These are phyloP conservation scores for Aspergillus ibericus DNA, from an alignment of 2,329 filamentous ascomycete species.

Conservation along the genomic window DNA sequence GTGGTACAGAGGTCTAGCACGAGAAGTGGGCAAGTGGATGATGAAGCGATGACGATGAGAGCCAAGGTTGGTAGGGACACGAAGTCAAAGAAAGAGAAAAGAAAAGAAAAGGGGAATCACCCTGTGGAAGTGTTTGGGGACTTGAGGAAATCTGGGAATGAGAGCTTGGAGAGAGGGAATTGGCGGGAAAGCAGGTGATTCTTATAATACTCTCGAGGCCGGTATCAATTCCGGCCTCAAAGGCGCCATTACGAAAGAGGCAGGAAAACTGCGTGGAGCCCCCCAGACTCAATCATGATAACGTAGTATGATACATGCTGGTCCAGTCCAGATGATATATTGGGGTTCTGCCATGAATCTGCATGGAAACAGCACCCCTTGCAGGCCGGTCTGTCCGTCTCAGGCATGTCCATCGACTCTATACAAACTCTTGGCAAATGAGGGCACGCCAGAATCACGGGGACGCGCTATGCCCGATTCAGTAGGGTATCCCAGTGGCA, in stretches of 20 bases:
- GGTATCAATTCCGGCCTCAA: constrained; percentile 49
- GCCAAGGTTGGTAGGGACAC: constrained; percentile 2
- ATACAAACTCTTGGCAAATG: constrained; percentile 28
- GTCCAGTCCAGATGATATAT: constrained; percentile 4
- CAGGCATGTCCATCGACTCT: constrained; percentile 20
- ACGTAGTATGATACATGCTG: background rate
- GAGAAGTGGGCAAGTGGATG: constrained; percentile 3
- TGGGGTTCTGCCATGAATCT: background rate
- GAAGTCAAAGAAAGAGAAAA: constrained; percentile 3
- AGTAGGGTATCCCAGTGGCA: constrained; percentile 4
- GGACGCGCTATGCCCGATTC: constrained; percentile 28
- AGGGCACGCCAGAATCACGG: constrained; percentile 33
- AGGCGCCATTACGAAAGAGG: constrained; percentile 40
- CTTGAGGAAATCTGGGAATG: constrained; percentile 16
- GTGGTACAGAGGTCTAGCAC: background rate
- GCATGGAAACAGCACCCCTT: background rate
- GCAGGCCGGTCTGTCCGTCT: constrained; percentile 11
- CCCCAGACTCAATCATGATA: constrained; percentile 14
- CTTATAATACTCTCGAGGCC: constrained; percentile 47
- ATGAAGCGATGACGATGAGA: constrained; percentile 4
- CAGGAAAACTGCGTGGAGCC: constrained; percentile 28
- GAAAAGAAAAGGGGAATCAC: constrained; percentile 14
- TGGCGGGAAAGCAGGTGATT: constrained; percentile 34
- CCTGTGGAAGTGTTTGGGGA: background rate
- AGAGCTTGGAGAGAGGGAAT: constrained; percentile 19